Evolutionary conservation across 2,329 filamentous ascomycete species (phyloP).

Genomic region (Dendryphion nanum): DNA sequence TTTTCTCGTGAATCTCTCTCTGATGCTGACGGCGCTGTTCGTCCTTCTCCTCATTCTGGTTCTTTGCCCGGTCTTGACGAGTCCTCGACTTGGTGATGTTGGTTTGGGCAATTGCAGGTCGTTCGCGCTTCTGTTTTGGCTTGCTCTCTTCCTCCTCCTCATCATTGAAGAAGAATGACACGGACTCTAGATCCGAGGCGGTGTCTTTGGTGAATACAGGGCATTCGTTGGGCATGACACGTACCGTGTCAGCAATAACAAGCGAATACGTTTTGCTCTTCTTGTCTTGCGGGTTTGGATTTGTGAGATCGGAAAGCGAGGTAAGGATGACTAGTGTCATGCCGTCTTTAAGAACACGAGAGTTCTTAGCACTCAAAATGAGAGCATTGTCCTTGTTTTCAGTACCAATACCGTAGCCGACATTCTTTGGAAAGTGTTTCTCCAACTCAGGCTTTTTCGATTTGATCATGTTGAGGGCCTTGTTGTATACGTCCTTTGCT

Average conservation of each 20-base stretch:
- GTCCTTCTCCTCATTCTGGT: constrained; percentile 86
- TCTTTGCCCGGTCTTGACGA: constrained; percentile 83
- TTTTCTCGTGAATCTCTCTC: constrained; percentile 82
- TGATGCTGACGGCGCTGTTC: constrained; percentile 86
- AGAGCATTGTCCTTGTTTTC: constrained; percentile 85
- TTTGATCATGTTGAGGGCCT: constrained; percentile 76
- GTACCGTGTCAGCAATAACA: constrained; percentile 88
- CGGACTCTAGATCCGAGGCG: constrained; percentile 85
- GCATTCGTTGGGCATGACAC: constrained; percentile 74
- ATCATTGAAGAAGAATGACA: constrained; percentile 98
- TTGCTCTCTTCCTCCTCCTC: constrained; percentile 86
- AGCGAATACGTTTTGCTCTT: constrained; percentile 86
- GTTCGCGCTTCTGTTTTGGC: constrained; percentile 80
- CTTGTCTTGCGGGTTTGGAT: constrained; percentile 83
- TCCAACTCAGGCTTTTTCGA: constrained; percentile 93
- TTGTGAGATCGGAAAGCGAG: constrained; percentile 85
- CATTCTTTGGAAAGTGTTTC: constrained; percentile 89
- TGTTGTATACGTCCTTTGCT: constrained; percentile 88
- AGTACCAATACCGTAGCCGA: constrained; percentile 89
- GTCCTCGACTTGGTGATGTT: constrained; percentile 95
- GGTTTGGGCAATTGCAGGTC: constrained; percentile 84
- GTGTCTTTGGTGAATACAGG: constrained; percentile 94
- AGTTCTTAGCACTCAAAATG: constrained; percentile 83
- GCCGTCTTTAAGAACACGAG: constrained; percentile 80
- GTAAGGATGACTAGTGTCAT: constrained; percentile 95